Evolutionary conservation across 2,329 filamentous ascomycete genomes (phyloP), one percentile per base, ranked within the genome.

Genomic region (Penicillium palitans): DNA sequence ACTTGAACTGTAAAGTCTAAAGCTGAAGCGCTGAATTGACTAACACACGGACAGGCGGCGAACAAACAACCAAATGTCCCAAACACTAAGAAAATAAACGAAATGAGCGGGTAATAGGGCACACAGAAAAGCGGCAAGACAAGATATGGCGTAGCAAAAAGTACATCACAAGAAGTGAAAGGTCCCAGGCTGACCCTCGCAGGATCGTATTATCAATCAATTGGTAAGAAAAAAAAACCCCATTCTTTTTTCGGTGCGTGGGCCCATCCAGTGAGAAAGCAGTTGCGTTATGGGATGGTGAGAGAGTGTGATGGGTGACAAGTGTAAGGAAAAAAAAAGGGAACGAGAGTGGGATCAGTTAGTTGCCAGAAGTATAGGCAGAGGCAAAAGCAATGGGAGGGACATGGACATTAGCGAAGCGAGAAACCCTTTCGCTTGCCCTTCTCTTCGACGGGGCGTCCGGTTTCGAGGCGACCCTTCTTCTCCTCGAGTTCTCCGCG

Each of bases 371-470:
- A 41, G 49, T 40, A 40, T 19, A 42, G 33, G 53, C 41, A 46
- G 15, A 50, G 25, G 15, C 7, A 46, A 25, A 51, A 37, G 46
- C 27, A 42, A 24, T 25, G 42, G 25, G 17, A 19, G 19, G 24
- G 37, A 17, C 50, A 53, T 42, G 44, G 55, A 37, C 42, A 54
- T 87, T 93, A 96, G 80, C 95, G 92, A 76, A 99, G 90, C 66
- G 95, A 99, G 86, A 99, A 99, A 61, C 93, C 93, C 90, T 98
- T 98, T 81, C 92, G 90, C 89, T 96, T 96, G 81, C 89, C 89
- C 84, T 98, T 93, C 83, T 98, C 93, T 82, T 98, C 95, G 81
- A 98, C 81, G 65, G 95, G 95, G 76, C 95, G 86, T 73, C 95
- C 95, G 76, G 90, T 96, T 80, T 99, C 95, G 81, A 99, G 84